Conservation (phyloP, 192 early-diverging fungal species). For the Podila horticola region DNA sequence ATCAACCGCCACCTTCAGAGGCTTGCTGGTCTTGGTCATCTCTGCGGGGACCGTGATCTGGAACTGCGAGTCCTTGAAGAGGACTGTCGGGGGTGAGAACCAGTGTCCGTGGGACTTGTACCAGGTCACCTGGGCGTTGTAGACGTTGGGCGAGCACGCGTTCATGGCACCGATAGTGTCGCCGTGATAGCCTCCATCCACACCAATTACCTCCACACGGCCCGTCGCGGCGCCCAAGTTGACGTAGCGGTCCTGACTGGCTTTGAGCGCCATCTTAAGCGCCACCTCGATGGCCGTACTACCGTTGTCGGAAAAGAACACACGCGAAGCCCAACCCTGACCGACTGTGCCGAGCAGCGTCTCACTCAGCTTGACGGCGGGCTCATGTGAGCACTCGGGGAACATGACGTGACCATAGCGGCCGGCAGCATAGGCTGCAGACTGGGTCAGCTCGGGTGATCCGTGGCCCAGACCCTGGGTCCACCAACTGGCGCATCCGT, state of each 20-base stretch:
- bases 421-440: conserved; percentile 73
- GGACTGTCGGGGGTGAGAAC: conserved; percentile 73
- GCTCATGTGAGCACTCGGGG: conserved; percentile 77
- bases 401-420: conserved; percentile 87
- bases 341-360: conserved; percentile 61
- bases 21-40: conserved; percentile 25
- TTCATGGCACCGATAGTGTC: conserved; percentile 91
- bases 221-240: conserved; percentile 37
- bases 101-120: conserved; percentile 73
- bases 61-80: conserved; percentile 57
- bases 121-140: conserved; percentile 77
- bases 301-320: conserved; percentile 89
- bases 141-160: conserved; percentile 76
- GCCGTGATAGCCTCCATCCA: conserved; percentile 86
- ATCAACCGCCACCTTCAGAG: conserved; percentile 21
- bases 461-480: conserved; percentile 83
- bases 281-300: conserved; percentile 84
- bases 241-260: conserved; percentile 55
- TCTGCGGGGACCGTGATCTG: conserved; percentile 52
- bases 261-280: conserved; percentile 79
- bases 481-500: conserved; percentile 86
- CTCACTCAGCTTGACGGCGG: conserved; percentile 69
- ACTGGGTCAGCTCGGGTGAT: conserved; percentile 62
- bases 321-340: conserved; percentile 70
- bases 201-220: conserved; percentile 67